Conservation (phyloP, 257 asterid genomes). For the Solanum appendiculatum region DNA sequence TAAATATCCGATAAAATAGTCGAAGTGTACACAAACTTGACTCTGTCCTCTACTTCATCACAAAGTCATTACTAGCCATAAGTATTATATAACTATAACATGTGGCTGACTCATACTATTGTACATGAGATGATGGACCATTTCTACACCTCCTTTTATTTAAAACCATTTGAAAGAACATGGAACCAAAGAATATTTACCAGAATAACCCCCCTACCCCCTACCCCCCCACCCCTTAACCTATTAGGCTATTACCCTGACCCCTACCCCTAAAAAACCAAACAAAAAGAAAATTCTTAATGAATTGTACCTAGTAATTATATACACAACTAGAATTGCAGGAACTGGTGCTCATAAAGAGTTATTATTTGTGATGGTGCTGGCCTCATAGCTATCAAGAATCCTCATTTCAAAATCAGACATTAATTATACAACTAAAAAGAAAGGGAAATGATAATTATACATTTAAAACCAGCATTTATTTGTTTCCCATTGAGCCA, state of each 20-base stretch:
- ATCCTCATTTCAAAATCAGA: background rate
- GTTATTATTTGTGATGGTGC: background rate
- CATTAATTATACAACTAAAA: background rate
- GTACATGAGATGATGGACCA: slow-evolving; percentile 24
- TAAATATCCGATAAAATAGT: background rate
- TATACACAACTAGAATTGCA: background rate
- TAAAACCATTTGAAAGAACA: background rate
- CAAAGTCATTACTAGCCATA: slow-evolving; percentile 4
- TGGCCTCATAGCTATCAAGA: background rate
- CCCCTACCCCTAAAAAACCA: background rate
- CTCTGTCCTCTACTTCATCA: background rate
- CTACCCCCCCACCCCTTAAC: background rate
- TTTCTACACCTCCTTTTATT: background rate
- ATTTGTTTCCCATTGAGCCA: background rate
- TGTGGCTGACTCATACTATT: slow-evolving; percentile 37
- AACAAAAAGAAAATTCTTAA: slow-evolving; percentile 5
- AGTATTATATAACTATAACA: slow-evolving; percentile 22
- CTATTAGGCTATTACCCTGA: background rate
- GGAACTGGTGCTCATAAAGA: background rate
- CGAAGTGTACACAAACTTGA: accelerated
- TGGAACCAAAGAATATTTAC: background rate
- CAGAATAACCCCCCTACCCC: background rate
- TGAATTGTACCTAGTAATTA: background rate
- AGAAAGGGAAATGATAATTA: background rate
- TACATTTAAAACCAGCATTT: background rate